phyloP scores from a whole-genome alignment of 176 grass and related monocot species.

The Saccharum spontaneum region DNA sequence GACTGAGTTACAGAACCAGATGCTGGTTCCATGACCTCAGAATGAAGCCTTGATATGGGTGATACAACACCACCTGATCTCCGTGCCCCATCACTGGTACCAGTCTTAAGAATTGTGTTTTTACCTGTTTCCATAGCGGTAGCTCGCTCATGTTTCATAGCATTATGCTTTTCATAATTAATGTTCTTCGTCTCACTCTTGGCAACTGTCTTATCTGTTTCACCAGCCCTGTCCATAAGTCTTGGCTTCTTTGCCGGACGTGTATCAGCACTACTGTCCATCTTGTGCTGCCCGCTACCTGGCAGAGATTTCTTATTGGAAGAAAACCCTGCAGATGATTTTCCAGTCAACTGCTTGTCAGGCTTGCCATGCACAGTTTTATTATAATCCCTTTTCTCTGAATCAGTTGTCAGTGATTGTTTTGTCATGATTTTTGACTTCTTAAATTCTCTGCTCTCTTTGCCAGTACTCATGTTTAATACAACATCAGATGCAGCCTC shows the following conservation, averaged over 20 bases:
- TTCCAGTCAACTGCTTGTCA: slow-evolving; percentile 40
- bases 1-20: slow-evolving; percentile 37
- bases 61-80: slow-evolving; percentile 28
- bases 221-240: slow-evolving; percentile 35
- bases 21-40: slow-evolving; percentile 33
- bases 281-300: slow-evolving; percentile 41
- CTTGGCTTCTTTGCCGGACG: slow-evolving; percentile 48
- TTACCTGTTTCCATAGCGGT: slow-evolving; percentile 27
- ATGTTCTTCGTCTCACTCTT: slow-evolving; percentile 24
- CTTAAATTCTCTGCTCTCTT: slow-evolving; percentile 46
- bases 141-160: slow-evolving; percentile 46
- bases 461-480: slow-evolving; percentile 34
- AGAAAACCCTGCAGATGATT: slow-evolving; percentile 36
- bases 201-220: slow-evolving; percentile 35
- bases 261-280: slow-evolving; percentile 42
- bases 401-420: slow-evolving; percentile 45
- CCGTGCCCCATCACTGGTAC: slow-evolving; percentile 13
- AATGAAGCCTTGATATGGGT: slow-evolving; percentile 37
- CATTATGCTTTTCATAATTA: slow-evolving; percentile 34
- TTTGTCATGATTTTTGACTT: slow-evolving; percentile 39
- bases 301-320: slow-evolving; percentile 43
- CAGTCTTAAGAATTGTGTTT: slow-evolving; percentile 32
- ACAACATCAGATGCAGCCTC: slow-evolving; percentile 23
- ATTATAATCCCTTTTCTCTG: slow-evolving; percentile 39
- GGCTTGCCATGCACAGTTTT: slow-evolving; percentile 32